Base-by-base conservation (phyloP, 2,329 filamentous ascomycete species). In the Basipetospora sp. region DNA sequence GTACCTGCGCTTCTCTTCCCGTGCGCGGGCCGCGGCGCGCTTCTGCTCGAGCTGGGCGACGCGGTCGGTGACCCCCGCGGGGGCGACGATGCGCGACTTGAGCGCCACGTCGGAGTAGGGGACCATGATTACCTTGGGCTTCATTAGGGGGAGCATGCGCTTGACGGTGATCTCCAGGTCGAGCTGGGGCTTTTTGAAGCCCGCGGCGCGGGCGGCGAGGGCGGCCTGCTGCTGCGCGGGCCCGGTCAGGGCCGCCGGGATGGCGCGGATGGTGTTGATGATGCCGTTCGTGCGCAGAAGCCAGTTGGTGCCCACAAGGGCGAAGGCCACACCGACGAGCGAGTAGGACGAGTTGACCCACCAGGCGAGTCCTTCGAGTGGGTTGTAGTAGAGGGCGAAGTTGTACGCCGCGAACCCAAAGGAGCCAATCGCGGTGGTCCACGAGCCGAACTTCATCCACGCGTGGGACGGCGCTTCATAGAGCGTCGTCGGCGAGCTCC, bases 381-480 rank as follows among this genome's bases (percentile, higher is more conserved):
- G 57, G 42, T 68, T 52, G 31, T 62, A 52, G 43, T 68, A 64
- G 30, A 66, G 62, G 38, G 57, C 53, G 48, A 63, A 66, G 50
- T 71, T 68, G 47, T 64, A 60, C 33, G 59, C 55, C 2, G 66
- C 62, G 48, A 67, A 73, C 27, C 53, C 46, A 40, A 72, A 60
- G 53, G 67, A 72, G 48, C 70, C 68, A 16, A 63, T 42, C 2
- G 69, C 69, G 18, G 71, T 66, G 11, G 59, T 53, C 54, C 77
- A 76, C 50, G 71, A 72, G 32, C 71, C 69, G 45, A 71, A 50
- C 43, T 78, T 65, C 53, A 76, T 79, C 55, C 66, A 64, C 40
- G 69, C 68, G 48, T 81, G 76, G 1, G 74, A 74, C 11, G 74
- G 73, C 2, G 70, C 68, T 48, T 77, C 64, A 59, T 80, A 84